Conservation (phyloP, 169 alveolate genomes). For the Plasmodium adleri region DNA sequence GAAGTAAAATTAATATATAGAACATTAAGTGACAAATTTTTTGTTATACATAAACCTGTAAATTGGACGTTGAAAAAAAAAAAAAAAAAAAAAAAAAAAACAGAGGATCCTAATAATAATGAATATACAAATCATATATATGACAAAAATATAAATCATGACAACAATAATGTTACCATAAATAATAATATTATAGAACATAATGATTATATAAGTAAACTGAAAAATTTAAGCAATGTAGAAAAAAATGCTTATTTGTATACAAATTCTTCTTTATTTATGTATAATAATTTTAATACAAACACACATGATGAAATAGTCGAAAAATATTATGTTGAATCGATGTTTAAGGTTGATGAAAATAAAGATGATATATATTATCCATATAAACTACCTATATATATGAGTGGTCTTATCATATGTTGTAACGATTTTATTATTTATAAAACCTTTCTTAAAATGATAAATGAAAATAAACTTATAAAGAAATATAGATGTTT, state of each 20-base stretch:
- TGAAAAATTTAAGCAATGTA: slow-evolving; percentile 40
- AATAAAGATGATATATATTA: slow-evolving; percentile 10
- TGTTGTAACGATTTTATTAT: slow-evolving; percentile 53
- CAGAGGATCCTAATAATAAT: neutral
- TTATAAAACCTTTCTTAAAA: slow-evolving; percentile 48
- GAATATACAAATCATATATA: neutral
- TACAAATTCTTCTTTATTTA: slow-evolving; percentile 1
- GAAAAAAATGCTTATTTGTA: slow-evolving; percentile 28
- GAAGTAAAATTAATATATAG: slow-evolving; percentile 61
- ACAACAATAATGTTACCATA: slow-evolving; percentile 47
- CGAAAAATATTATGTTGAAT: slow-evolving; percentile 62
- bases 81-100: neutral
- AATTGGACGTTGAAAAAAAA: slow-evolving; percentile 62
- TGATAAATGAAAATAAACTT: slow-evolving; percentile 66
- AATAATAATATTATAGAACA: slow-evolving; percentile 3
- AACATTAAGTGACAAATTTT: slow-evolving; percentile 59
- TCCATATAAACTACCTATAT: slow-evolving; percentile 73
- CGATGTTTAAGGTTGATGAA: slow-evolving; percentile 27
- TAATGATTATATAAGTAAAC: slow-evolving; percentile 2
- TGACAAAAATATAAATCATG: neutral
- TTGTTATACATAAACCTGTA: slow-evolving; percentile 74
- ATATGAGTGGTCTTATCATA: slow-evolving; percentile 72
- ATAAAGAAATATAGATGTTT: slow-evolving; percentile 73
- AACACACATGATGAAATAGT: neutral
- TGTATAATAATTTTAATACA: slow-evolving; percentile 2